A percentile compares a stretch with the other conserved stretches of the same genome.
Evolutionary conservation across 129 eudicot species (phyloP).

Genomic region (Erigeron canadensis): DNA sequence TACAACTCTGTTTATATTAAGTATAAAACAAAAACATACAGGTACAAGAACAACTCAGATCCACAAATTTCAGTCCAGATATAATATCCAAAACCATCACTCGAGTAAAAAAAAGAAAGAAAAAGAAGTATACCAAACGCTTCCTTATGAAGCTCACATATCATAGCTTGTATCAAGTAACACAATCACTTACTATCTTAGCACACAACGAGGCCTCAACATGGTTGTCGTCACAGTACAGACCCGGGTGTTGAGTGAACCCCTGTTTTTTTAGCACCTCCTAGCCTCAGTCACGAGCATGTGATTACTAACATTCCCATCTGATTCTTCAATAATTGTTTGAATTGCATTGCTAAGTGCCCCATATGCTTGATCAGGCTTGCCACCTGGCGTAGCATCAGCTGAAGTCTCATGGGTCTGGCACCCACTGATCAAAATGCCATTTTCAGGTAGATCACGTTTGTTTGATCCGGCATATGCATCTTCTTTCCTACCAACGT

Average conservation of each 20-base stretch:
- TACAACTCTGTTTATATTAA: neutral
- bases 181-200: slow-evolving; percentile 23
- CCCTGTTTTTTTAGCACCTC: slow-evolving; percentile 79
- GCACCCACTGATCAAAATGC: slow-evolving; percentile 91
- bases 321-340: slow-evolving; percentile 57
- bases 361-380: slow-evolving; percentile 70
- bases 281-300: slow-evolving; percentile 72
- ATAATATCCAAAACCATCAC: slow-evolving; percentile 18
- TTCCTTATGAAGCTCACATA: slow-evolving; percentile 10
- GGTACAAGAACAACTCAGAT: slow-evolving; percentile 19
- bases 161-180: neutral
- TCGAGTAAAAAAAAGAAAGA: slow-evolving; percentile 2
- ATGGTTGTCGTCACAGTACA: slow-evolving; percentile 71
- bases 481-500: slow-evolving; percentile 53
- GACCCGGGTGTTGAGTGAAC: slow-evolving; percentile 85
- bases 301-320: slow-evolving; percentile 46
- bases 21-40: neutral
- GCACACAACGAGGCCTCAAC: slow-evolving; percentile 55
- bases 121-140: slow-evolving; percentile 1
- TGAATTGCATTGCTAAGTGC: slow-evolving; percentile 95
- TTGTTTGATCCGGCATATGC: slow-evolving; percentile 57
- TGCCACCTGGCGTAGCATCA: slow-evolving; percentile 81
- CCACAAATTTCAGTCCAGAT: slow-evolving; percentile 24
- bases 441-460: slow-evolving; percentile 47
- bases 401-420: slow-evolving; percentile 95